A percentile compares a stretch with the other conserved stretches of the same genome.
These are phyloP conservation scores for Durotheca rogersii DNA, from an alignment of 495 filamentous ascomycete species.

Conservation along the genomic window DNA sequence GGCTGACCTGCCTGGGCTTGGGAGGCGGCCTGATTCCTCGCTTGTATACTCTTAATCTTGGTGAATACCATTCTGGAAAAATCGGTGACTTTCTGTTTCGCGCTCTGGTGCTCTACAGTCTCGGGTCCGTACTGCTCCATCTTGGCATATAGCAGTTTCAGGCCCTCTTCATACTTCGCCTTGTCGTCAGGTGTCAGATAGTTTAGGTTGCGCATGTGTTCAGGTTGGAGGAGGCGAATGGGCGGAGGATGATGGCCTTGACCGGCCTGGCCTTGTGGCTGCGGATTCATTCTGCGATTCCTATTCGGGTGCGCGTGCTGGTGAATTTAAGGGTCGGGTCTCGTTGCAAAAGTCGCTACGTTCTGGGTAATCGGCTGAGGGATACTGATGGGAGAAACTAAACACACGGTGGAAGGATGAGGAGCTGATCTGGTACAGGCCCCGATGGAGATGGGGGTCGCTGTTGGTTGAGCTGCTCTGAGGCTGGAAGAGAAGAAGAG, in stretches of 20 bases:
- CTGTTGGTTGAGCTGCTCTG: no score
- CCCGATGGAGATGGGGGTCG: no score
- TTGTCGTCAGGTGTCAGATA: constrained; percentile 60
- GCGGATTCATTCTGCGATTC: constrained; percentile 39
- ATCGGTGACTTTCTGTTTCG: constrained; percentile 63
- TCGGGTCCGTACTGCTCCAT: constrained; percentile 60
- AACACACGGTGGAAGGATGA: no score
- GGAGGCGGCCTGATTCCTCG: constrained; percentile 10
- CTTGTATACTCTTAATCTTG: constrained; percentile 50
- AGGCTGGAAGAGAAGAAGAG: no score
- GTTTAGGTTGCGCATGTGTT: constrained; percentile 48
- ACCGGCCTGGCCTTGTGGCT: constrained; percentile 34
- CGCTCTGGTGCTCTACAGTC: constrained; percentile 57
- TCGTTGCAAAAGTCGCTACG: no score
- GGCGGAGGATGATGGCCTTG: constrained; percentile 28
- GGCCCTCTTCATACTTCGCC: constrained; percentile 62
- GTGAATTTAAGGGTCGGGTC: background rate
- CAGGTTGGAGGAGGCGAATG: constrained; percentile 38
- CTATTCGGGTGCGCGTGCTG: background rate
- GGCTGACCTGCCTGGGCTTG: constrained; percentile 17
- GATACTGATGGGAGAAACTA: no score
- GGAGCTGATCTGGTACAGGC: background rate
- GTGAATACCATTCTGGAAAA: constrained; percentile 63
- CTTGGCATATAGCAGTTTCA: constrained; percentile 59
- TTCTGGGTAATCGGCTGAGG: no score